phyloP scores from a whole-genome alignment of 2,329 filamentous ascomycete genomes.

The Botryotinia calthae region DNA sequence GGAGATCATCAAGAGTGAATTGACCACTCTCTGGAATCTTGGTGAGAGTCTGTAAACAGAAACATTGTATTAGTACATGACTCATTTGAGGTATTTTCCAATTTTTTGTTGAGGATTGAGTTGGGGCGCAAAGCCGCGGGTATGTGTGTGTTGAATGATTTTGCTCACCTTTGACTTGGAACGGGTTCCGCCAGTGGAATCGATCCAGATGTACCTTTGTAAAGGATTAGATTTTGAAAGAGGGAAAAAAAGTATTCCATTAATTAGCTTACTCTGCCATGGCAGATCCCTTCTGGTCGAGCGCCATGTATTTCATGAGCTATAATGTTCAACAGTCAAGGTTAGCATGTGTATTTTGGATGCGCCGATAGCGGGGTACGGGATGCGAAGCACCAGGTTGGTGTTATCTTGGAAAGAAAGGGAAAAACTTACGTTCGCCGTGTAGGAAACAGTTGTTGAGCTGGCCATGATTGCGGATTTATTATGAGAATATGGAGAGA shows the following conservation, averaged over 20 bases:
- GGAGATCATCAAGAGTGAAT: conserved; percentile 58
- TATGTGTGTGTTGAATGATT: neutral
- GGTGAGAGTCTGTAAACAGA: conserved; percentile 55
- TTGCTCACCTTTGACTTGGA: conserved; percentile 91
- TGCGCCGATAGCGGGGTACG: conserved; percentile 21
- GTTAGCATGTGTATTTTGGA: neutral
- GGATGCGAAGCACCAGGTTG: conserved; percentile 6
- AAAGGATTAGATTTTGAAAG: conserved; percentile 19
- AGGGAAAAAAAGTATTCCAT: conserved; percentile 43
- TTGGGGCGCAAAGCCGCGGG: conserved; percentile 7
- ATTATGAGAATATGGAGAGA: conserved; percentile 3
- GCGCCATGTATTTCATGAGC: conserved; percentile 88
- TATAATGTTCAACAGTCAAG: conserved; percentile 43
- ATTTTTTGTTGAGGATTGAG: neutral
- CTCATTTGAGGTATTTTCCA: conserved; percentile 23
- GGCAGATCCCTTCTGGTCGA: conserved; percentile 83
- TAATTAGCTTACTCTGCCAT: conserved; percentile 89
- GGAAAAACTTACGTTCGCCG: conserved; percentile 42
- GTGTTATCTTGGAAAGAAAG: conserved; percentile 13
- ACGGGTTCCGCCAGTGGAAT: conserved; percentile 75
- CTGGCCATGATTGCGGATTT: conserved; percentile 35
- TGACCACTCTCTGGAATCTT: conserved; percentile 49
- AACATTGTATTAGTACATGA: neutral
- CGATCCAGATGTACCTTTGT: conserved; percentile 81
- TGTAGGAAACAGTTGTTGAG: conserved; percentile 39